Base-by-base conservation (phyloP, 2,329 filamentous ascomycete species). In the Nannizzia gypsea region DNA sequence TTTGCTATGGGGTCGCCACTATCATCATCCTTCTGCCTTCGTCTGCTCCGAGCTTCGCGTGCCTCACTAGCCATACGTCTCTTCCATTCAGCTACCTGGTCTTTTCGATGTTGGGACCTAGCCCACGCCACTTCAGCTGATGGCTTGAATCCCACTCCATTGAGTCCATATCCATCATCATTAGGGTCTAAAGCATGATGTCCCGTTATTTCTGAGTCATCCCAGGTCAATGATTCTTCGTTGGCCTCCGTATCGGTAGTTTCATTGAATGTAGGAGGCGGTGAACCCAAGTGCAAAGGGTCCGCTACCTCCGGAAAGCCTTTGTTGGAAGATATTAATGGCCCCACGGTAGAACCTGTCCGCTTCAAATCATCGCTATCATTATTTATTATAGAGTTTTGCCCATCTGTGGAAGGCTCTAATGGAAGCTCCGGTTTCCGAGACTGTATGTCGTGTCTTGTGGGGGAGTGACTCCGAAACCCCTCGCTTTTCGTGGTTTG, bases 151-250 rank as follows among this genome's bases (percentile, higher is more conserved):
- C 83, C 83, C 60, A 86, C 77, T 1, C 83, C 83, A 65, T 86
- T 85, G 63, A 85, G 79, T 3, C 83, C 83, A 59, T 81, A 81
- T 2, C 83, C 82, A 67, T 86, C 83, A 66, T 85, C 83, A 42
- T 78, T 79, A 5, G 80, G 79, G 59, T 83, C 80, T 3, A 72
- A 76, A 2, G 77, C 76, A 57, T 80, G 76, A 65, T 84, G 80
- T 13, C 82, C 82, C 3, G 83, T 85, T 66, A 85, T 85, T 67
- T 86, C 83, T 40, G 76, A 76, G 63, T 83, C 80, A 66, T 80
- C 79, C 83, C 83, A 85, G 60, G 73, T 74, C 55, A 74, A 65
- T 9, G 72, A 66, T 58, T 72, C 67, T 57, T 72, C 70, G 13
- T 61, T 61, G n/a, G 63, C 58, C 38, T 64, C 63, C 11, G 56